Base-by-base conservation (phyloP, 2,329 filamentous ascomycete species). In the Xylariaceae sp. region DNA sequence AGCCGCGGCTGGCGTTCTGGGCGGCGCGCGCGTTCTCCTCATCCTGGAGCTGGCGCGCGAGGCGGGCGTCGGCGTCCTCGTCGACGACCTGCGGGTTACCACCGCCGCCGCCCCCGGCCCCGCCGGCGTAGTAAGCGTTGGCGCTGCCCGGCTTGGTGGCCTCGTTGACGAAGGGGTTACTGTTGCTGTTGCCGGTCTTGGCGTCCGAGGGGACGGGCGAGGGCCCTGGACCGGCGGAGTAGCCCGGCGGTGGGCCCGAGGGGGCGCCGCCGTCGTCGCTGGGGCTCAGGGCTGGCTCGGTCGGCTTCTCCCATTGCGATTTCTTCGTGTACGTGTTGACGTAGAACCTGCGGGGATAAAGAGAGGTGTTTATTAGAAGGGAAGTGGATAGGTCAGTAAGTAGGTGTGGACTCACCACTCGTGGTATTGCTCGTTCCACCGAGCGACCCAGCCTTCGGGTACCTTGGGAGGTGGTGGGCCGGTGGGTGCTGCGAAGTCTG, bases 281-380 rank as follows among this genome's bases (percentile, higher is more conserved):
- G 7, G 80, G 74, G 16, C 82, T 79, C 62, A 84, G 82, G 50
- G 86, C 85, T 43, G 89, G 87, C 50, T 81, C 81, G 40, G 86
- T 90, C 18, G 92, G 92, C 65, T 85, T 88, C 3, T 96, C 89
- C 93, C 93, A 97, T 81, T 93, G 89, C 4, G 93, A 96, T 70
- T 89, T 82, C 69, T 95, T 95, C 62, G 92, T 96, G 74, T 87
- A 84, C 59, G 89, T 84, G 77, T 97, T 95, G 58, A 96, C 89
- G 77, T 90, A 97, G 83, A 95, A 96, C 88, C 89, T 91, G 61
- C 20, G 12, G 40, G 52, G 56, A 48, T 54, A n/a, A n/a, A n/a
- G n/a, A n/a, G n/a, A n/a, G n/a, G 54, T 45, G 42, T 41, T 18
- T 50, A 45, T 2, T 32, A 21, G n/a, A n/a, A n/a, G n/a, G n/a